These are phyloP conservation scores for Hevea brasiliensis DNA, from an alignment of 345 rosid species.

Conservation along the genomic window DNA sequence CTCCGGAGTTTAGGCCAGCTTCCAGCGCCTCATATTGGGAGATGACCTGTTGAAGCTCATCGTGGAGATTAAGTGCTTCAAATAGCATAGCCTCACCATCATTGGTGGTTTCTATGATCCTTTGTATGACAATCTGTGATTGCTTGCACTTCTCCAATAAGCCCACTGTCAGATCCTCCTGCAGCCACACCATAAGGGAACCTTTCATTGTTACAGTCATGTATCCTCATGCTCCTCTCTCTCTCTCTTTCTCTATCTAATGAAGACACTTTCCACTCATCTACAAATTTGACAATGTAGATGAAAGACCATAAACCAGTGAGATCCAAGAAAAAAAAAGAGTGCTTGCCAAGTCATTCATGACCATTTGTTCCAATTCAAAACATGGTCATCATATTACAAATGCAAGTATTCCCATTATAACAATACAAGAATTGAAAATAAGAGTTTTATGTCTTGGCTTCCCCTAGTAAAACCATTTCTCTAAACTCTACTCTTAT, in stretches of 20 bases:
- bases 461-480: not conserved
- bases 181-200: slow-evolving; percentile 29
- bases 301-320: not conserved
- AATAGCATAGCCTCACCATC: slow-evolving; percentile 73
- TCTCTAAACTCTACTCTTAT: not conserved
- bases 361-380: not conserved
- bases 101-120: slow-evolving; percentile 68
- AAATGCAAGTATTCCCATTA: not conserved
- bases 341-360: not conserved
- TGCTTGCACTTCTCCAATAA: slow-evolving; percentile 79
- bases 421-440: not conserved
- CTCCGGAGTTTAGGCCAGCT: slow-evolving; percentile 27
- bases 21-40: slow-evolving; percentile 43
- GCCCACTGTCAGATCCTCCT: slow-evolving; percentile 70
- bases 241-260: not conserved
- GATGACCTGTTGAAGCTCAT: slow-evolving; percentile 63
- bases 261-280: not conserved
- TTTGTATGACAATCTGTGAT: slow-evolving; percentile 59
- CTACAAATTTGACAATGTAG: not conserved
- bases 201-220: slow-evolving; percentile 5
- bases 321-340: not conserved
- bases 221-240: not conserved
- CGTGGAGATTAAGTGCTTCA: slow-evolving; percentile 75
- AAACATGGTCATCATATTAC: not conserved
- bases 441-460: not conserved